Evolutionary conservation across 1,284 basidiomycete genomes (phyloP), one percentile per base, ranked within the genome.

Genomic region (Leccinum ponderosum): DNA sequence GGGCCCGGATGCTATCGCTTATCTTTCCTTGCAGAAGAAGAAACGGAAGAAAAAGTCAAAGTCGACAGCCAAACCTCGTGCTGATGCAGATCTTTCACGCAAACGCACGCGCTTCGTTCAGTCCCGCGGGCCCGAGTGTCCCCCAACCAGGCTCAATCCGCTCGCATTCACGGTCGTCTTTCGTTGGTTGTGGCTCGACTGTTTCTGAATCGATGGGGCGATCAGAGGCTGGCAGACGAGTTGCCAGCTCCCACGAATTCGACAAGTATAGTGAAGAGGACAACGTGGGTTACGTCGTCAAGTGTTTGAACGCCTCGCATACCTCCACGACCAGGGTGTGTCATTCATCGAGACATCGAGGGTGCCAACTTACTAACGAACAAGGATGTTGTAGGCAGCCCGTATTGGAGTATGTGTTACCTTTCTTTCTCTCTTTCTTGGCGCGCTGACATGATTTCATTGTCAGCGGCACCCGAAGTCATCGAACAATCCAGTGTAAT

Each of bases 401-500:
- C 27, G 27, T 27, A 27, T 27, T 27, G 27, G 27, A 27, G 27
- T 27, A 27, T 27, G 27, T 27, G 27, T 27, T 27, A 27, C 27
- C 27, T 27, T 27, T 27, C 27, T 27, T 27, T 27, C 27, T 27
- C 27, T 27, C 27, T 27, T 27, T 7, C 27, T 27, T 27, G 27
- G 27, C 27, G 27, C 62, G 60, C 62, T 64, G 53, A 68, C 55
- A 47, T 56, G 22, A 11, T 57, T 66, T 64, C 57, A 66, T 65
- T 56, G 60, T 57, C 33, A 90, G 91, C 98, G 96, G 96, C 96
- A 15, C 96, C 96, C 3, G 96, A 98, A 76, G 94, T 98, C 44
- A 97, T 98, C 61, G 95, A 97, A 70, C 97, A 98, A 76, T 93
- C 90, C 42, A 97, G 97, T 44, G 96, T 97, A 31, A 97, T 94